A percentile compares a stretch with the other conserved stretches of the same genome.
Conservation (phyloP, 129 eudicot species). For the Lactuca saligna region DNA sequence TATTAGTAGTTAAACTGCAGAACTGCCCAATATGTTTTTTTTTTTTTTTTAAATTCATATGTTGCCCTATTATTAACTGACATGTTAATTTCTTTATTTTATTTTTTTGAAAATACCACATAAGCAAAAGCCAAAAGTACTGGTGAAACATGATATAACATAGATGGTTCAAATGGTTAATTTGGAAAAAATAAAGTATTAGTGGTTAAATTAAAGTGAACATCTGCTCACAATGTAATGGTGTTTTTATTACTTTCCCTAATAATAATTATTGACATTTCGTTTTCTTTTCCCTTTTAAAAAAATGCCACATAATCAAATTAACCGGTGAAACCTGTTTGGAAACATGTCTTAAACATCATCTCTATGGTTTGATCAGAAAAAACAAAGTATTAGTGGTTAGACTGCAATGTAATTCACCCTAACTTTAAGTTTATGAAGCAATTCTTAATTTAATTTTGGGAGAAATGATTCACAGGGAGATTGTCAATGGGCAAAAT, state of each 20-base stretch:
- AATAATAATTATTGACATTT: neutral
- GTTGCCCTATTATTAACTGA: too few species aligned
- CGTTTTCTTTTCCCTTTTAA: neutral
- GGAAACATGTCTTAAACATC: neutral
- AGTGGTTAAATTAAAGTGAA: neutral
- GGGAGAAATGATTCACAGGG: constrained; percentile 43
- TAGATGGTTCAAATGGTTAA: neutral
- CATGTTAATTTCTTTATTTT: neutral
- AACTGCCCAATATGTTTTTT: neutral
- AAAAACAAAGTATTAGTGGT: too few species aligned
- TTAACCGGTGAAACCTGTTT: too few species aligned
- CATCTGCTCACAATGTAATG: neutral
- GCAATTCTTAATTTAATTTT: neutral
- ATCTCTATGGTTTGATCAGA: neutral
- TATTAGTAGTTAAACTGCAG: neutral
- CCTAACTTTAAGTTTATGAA: too few species aligned
- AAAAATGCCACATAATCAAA: neutral
- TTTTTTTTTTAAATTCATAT: too few species aligned
- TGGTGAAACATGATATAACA: neutral
- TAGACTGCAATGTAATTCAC: too few species aligned
- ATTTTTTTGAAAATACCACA: neutral
- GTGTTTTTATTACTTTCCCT: neutral
- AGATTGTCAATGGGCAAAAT: constrained; percentile 88
- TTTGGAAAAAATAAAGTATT: neutral
- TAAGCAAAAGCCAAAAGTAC: neutral